Percentiles rank a stretch among this genome's conserved stretches.
phyloP scores from a whole-genome alignment of 371 early-diverging fungal species.

The Enterocytospora artemiae region DNA sequence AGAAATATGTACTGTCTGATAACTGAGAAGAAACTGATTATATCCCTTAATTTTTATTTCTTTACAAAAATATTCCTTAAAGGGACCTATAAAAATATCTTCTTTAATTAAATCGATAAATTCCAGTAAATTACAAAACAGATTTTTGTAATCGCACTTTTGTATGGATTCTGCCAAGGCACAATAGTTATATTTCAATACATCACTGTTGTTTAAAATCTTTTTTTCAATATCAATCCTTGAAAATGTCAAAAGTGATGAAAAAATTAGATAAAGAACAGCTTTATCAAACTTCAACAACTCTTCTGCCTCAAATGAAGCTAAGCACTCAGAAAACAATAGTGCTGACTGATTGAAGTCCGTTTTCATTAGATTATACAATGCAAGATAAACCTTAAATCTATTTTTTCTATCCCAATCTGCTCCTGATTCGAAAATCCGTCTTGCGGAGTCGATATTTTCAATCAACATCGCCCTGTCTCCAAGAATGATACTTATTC shows the following conservation, averaged over 20 bases:
- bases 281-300: slow-evolving; percentile 88
- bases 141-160: slow-evolving; percentile 77
- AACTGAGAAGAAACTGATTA: slow-evolving; percentile 86
- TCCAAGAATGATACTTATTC: slow-evolving; percentile 45
- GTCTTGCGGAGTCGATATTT: slow-evolving; percentile 31
- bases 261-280: slow-evolving; percentile 79
- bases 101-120: slow-evolving; percentile 51
- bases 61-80: slow-evolving; percentile 66
- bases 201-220: slow-evolving; percentile 71
- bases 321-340: slow-evolving; percentile 77
- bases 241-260: slow-evolving; percentile 71
- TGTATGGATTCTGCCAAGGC: slow-evolving; percentile 74
- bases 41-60: slow-evolving; percentile 94
- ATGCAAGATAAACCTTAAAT: slow-evolving; percentile 87
- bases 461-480: slow-evolving; percentile 20
- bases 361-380: slow-evolving; percentile 76
- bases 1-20: slow-evolving; percentile 77
- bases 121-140: slow-evolving; percentile 68
- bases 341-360: slow-evolving; percentile 80
- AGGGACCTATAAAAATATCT: slow-evolving; percentile 61
- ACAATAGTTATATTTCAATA: slow-evolving; percentile 74
- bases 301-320: slow-evolving; percentile 89
- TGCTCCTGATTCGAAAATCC: slow-evolving; percentile 83
- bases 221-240: slow-evolving; percentile 81
- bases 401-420: slow-evolving; percentile 99